Percentiles rank a stretch among this genome's conserved stretches.
Evolutionary conservation across 2,329 filamentous ascomycete genomes (phyloP).

Genomic region (Fusarium siculi): DNA sequence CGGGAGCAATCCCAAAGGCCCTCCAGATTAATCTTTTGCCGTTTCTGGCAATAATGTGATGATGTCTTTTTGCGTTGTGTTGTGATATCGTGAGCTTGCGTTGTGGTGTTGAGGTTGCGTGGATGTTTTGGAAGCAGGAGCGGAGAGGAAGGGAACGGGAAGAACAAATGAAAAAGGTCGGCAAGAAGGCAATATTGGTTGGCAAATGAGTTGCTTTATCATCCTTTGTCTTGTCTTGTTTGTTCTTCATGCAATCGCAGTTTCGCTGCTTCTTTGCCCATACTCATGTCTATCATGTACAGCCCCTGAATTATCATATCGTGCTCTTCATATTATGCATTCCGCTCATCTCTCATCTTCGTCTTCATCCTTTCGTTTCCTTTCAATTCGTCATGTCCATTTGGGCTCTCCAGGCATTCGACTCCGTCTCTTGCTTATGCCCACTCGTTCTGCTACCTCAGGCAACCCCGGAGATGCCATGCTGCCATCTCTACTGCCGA

Average conservation of each 20-base stretch:
- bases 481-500: constrained; percentile 18
- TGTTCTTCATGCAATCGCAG: constrained; percentile 6
- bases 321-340: constrained; percentile 25
- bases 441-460: constrained; percentile 22
- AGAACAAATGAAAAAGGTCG: background rate
- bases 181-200: background rate
- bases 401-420: constrained; percentile 43
- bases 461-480: constrained; percentile 28
- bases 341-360: constrained; percentile 3
- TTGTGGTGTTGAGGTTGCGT: background rate
- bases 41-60: background rate
- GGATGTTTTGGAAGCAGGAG: background rate
- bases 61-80: background rate
- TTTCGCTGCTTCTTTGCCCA: constrained; percentile 2
- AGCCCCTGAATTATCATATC: constrained; percentile 10
- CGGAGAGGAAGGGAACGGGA: background rate
- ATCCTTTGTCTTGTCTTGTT: constrained; percentile 2
- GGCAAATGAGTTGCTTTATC: constrained; percentile 17
- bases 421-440: constrained; percentile 41
- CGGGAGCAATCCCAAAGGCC: constrained; percentile 28
- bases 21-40: constrained; percentile 10
- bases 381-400: constrained; percentile 36
- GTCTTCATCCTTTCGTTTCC: background rate
- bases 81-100: background rate
- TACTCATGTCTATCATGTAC: constrained; percentile 27